A percentile compares a stretch with the other conserved stretches of the same genome.
phyloP scores from a whole-genome alignment of 257 asterid genomes.

The Fraxinus quadrangulata region DNA sequence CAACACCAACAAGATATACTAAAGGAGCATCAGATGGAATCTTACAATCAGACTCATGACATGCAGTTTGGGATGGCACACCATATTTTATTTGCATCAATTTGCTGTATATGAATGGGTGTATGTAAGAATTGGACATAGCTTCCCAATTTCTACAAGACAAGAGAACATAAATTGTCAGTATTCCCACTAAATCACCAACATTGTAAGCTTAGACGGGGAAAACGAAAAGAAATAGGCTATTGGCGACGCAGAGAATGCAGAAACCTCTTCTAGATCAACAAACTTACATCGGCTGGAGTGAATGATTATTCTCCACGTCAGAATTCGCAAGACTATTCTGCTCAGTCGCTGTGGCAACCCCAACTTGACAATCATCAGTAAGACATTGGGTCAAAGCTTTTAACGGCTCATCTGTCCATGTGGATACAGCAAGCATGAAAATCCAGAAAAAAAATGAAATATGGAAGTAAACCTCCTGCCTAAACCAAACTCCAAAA shows the following conservation, averaged over 20 bases:
- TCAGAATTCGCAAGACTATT: conserved; percentile 26
- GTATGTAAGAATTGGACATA: conserved; percentile 48
- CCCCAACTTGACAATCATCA: conserved; percentile 46
- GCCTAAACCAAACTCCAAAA: not conserved
- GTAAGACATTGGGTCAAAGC: conserved; percentile 34
- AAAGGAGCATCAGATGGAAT: conserved; percentile 28
- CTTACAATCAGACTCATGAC: conserved; percentile 51
- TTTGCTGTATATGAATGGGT: conserved; percentile 60
- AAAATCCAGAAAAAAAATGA: not conserved
- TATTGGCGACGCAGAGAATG: conserved; percentile 11
- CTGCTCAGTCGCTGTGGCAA: conserved; percentile 39
- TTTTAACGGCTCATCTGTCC: conserved; percentile 45
- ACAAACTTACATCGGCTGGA: conserved; percentile 51
- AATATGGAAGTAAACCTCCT: not conserved
- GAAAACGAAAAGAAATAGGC: not conserved
- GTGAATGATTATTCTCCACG: conserved; percentile 21
- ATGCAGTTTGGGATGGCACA: conserved; percentile 35
- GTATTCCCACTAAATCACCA: conserved; percentile 13
- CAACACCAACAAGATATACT: conserved; percentile 22
- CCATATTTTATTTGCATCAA: conserved; percentile 50
- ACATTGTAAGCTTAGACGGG: not conserved
- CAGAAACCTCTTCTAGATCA: not conserved
- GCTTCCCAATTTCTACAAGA: conserved; percentile 56
- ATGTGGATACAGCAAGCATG: conserved; percentile 5
- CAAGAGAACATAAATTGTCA: conserved; percentile 25